Base-by-base conservation (phyloP, 495 filamentous ascomycete genomes). In the Penicillium waksmanii region DNA sequence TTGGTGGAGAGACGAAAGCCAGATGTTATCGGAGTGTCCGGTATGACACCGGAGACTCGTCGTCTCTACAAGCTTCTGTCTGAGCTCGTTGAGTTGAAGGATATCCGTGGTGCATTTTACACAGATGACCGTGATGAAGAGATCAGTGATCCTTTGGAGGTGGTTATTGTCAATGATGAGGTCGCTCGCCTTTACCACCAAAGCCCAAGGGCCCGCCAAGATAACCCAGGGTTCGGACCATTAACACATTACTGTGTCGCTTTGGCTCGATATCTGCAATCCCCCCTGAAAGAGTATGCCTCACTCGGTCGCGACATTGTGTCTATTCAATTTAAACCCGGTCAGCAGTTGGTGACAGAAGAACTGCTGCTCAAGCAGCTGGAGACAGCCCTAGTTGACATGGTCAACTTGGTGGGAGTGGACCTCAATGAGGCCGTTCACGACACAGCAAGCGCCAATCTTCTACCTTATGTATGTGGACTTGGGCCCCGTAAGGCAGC, bases 321-420 rank as follows among this genome's bases (percentile, higher is more conserved):
- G 3, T 94, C 93, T 1, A 84, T 98, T 46, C 79, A 85, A 27
- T 97, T 97, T 70, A 92, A 96, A 61, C 85, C 91, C 21, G 91
- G 91, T 57, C 95, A 98, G 73, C 87, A 93, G 55, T 85, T 96
- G 46, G 81, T 98, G 8, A 86, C 92, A 0, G 87, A 90, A 52
- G 94, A 97, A 3, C 89, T 96, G 71, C 79, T 98, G 5, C 72
- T 89, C 47, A 91, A 90, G 70, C 84, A 92, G 55, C 82, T 98
- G 19, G 95, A 98, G 64, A 95, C 90, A 2, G 91, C 93, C 18
- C 88, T 98, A 84, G 93, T 98, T 5, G 96, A 98, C 67, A 96
- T 96, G 86, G 95, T 98, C 64, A 98, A 98, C 70, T 83, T 98
- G 10, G 90, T 91, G 55, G 95, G 95, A 58, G 93, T 98, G 19